These are phyloP conservation scores for Xerocomellus intermedius DNA, from an alignment of 768 basidiomycete species.

Conservation along the genomic window DNA sequence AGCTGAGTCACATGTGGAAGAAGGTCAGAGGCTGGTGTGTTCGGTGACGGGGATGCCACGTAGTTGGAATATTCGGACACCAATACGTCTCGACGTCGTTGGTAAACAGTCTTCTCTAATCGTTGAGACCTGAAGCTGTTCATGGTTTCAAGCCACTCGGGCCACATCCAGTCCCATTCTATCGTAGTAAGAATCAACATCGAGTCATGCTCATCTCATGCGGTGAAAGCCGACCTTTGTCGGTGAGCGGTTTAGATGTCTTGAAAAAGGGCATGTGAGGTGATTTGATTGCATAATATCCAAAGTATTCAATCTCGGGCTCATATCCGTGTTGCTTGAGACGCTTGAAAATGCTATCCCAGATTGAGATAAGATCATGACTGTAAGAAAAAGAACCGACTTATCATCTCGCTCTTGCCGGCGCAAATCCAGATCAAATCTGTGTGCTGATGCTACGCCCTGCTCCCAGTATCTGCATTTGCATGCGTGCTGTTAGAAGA, in stretches of 20 bases:
- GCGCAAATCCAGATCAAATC: background rate
- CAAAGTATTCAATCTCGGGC: conserved; percentile 1
- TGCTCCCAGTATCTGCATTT: background rate
- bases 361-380: background rate
- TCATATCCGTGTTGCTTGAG: conserved; percentile 8
- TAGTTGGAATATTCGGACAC: background rate
- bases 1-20: conserved; percentile 3
- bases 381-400: background rate
- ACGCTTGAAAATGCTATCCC: conserved; percentile 10
- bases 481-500: background rate
- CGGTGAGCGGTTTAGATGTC: conserved; percentile 3
- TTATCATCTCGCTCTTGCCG: background rate
- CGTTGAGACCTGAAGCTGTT: background rate
- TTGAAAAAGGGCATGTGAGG: conserved; percentile 2
- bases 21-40: background rate
- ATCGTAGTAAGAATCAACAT: background rate
- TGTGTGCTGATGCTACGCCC: background rate
- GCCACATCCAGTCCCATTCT: conserved; percentile 5
- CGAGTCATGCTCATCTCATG: background rate
- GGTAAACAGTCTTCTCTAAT: background rate
- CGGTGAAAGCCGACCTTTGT: conserved; percentile 1
- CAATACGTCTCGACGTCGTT: background rate
- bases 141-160: background rate
- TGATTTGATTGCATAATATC: background rate
- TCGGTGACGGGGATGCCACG: background rate